These are phyloP conservation scores for Metschnikowia vanudenii DNA, from an alignment of 805 yeast genomes.

Conservation along the genomic window DNA sequence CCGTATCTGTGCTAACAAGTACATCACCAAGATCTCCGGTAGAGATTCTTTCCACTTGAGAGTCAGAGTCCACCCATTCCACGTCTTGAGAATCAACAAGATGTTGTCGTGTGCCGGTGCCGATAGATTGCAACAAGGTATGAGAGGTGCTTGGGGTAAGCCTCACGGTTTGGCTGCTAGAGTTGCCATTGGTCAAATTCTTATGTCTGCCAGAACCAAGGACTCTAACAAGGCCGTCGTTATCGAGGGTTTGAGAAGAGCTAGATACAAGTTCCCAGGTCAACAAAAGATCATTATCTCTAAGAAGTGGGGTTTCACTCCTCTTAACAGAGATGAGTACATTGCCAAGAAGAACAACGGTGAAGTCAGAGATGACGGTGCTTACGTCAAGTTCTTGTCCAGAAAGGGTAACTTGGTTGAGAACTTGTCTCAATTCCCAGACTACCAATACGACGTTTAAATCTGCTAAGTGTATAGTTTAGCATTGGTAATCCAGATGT, in stretches of 20 bases:
- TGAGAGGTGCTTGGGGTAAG: constrained; percentile 99
- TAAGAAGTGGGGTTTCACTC: constrained; percentile 99
- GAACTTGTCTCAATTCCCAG: constrained; percentile 94
- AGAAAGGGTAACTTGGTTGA: constrained; percentile 92
- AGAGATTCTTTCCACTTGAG: constrained; percentile 99
- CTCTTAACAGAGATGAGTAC: constrained; percentile 96
- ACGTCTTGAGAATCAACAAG: constrained; percentile 99
- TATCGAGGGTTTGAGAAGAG: constrained; percentile 99
- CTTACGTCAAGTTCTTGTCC: constrained; percentile 97
- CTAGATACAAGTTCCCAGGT: constrained; percentile 99
- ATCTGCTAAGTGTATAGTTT: constrained; percentile 14
- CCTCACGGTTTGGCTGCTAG: constrained; percentile 99
- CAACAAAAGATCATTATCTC: constrained; percentile 99
- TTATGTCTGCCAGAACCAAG: constrained; percentile 97
- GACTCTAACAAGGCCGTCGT: constrained; percentile 97
- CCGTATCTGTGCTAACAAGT: constrained; percentile 99
- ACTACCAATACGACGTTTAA: constrained; percentile 58
- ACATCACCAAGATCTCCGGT: constrained; percentile 96
- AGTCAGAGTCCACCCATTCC: constrained; percentile 99
- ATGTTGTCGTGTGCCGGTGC: constrained; percentile 99
- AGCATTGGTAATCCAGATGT: constrained; percentile 9
- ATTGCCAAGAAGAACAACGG: constrained; percentile 91
- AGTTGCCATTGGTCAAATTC: constrained; percentile 97
- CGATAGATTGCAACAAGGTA: constrained; percentile 99
- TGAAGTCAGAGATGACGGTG: constrained; percentile 99